Conservation (phyloP, 73 alveolate species). For the Durusdinium trenchii region DNA sequence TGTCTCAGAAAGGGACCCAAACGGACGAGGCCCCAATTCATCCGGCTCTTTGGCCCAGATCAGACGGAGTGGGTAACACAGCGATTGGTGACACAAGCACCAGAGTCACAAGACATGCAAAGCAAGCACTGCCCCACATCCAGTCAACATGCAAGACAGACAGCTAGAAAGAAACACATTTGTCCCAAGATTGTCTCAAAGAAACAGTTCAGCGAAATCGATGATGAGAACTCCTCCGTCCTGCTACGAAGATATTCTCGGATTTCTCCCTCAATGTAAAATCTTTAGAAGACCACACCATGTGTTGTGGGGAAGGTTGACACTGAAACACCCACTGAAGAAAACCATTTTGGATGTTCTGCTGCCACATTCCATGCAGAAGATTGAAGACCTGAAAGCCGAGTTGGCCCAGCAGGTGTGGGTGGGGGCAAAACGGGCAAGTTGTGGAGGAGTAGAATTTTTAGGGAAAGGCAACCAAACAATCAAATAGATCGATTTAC, state of each 20-base stretch:
- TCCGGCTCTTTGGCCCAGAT: no score
- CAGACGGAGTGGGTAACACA: no score
- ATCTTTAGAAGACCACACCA: no score
- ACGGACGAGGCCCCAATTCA: no score
- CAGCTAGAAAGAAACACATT: no score
- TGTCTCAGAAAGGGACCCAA: no score
- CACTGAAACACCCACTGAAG: neutral
- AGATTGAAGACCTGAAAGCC: slow-evolving; percentile 15
- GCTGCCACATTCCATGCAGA: slow-evolving; percentile 13
- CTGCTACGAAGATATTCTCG: neutral
- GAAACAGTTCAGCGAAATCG: neutral
- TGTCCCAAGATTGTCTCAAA: neutral
- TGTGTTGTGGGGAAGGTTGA: no score
- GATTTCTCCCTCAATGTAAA: neutral
- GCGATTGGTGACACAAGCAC: no score
- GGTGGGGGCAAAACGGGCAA: neutral
- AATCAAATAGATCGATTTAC: no score
- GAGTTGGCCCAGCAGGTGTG: slow-evolving; percentile 19
- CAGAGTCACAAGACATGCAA: no score
- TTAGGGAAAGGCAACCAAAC: neutral
- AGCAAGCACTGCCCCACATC: no score
- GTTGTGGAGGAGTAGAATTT: neutral
- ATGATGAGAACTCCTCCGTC: neutral
- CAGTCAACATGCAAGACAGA: no score
- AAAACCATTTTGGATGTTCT: neutral